Percentiles rank a stretch among this genome's conserved stretches.
phyloP scores from a whole-genome alignment of 805 yeast genomes.

The Wickerhamomyces strasburgensis region DNA sequence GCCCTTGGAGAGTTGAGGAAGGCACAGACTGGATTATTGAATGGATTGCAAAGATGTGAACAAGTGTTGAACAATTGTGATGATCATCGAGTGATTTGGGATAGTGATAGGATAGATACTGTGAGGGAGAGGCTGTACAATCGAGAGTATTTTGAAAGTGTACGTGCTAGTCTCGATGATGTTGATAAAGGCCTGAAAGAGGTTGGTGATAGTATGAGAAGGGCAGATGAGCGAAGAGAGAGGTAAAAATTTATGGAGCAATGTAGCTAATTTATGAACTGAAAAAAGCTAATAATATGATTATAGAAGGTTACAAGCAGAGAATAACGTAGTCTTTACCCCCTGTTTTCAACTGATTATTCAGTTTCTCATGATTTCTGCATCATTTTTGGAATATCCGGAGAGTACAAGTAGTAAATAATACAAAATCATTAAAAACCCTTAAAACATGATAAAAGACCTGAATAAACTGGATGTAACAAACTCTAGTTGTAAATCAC shows the following conservation, averaged over 20 bases:
- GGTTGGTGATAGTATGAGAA: slow-evolving; percentile 41
- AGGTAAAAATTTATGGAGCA: no score
- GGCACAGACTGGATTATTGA: slow-evolving; percentile 15
- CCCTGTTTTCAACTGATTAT: no score
- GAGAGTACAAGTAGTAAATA: no score
- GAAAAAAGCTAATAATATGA: no score
- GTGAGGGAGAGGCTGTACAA: slow-evolving; percentile 35
- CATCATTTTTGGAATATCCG: no score
- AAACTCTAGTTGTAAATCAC: no score
- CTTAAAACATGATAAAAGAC: no score
- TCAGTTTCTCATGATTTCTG: no score
- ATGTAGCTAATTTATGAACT: not conserved
- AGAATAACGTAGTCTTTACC: no score
- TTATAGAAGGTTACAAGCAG: no score
- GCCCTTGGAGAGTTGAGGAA: slow-evolving; percentile 12
- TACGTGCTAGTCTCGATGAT: slow-evolving; percentile 44
- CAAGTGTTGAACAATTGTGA: slow-evolving; percentile 7
- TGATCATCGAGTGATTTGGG: slow-evolving; percentile 17
- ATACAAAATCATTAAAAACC: no score
- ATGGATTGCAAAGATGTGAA: slow-evolving; percentile 21
- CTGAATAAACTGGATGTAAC: no score
- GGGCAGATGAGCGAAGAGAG: slow-evolving; percentile 5
- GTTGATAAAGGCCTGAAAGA: slow-evolving; percentile 44
- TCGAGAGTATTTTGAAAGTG: slow-evolving; percentile 47
- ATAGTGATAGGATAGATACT: slow-evolving; percentile 26